Conservation (phyloP, 768 basidiomycete genomes). For the Fistulinella prunicolor region DNA sequence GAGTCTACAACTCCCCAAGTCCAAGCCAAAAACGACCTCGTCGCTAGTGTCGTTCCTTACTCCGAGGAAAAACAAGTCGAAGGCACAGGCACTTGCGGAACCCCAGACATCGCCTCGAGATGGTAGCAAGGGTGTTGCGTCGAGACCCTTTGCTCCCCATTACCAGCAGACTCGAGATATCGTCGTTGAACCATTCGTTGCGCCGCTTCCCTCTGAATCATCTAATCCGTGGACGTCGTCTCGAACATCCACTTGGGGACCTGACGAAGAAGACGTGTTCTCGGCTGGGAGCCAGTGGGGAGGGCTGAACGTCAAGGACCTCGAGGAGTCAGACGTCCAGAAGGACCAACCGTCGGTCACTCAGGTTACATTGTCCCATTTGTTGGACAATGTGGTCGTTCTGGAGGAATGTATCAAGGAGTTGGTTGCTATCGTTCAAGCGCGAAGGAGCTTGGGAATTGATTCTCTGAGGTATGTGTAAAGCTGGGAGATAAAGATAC, state of each 20-base stretch:
- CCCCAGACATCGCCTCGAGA: slow-evolving; percentile 46
- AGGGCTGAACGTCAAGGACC: slow-evolving; percentile 26
- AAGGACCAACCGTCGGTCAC: slow-evolving; percentile 33
- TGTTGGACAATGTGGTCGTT: slow-evolving; percentile 93
- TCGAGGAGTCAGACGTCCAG: slow-evolving; percentile 18
- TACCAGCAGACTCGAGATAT: slow-evolving; percentile 77
- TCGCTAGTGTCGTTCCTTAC: slow-evolving; percentile 77
- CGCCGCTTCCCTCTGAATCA: slow-evolving; percentile 45
- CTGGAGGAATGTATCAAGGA: slow-evolving; percentile 96
- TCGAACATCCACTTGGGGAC: slow-evolving; percentile 48
- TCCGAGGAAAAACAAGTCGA: slow-evolving; percentile 64
- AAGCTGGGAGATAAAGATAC: slow-evolving; percentile 6
- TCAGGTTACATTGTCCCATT: slow-evolving; percentile 70
- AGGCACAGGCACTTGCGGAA: slow-evolving; percentile 33
- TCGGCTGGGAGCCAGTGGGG: slow-evolving; percentile 44
- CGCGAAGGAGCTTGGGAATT: slow-evolving; percentile 78
- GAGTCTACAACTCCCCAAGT: slow-evolving; percentile 40
- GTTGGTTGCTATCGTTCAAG: slow-evolving; percentile 79
- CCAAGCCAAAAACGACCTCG: slow-evolving; percentile 53
- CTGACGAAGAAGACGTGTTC: slow-evolving; percentile 74
- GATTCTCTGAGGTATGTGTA: slow-evolving; percentile 77
- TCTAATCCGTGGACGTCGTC: slow-evolving; percentile 65
- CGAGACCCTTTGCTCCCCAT: slow-evolving; percentile 82
- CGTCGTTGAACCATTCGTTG: slow-evolving; percentile 66
- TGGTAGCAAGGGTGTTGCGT: slow-evolving; percentile 43